A percentile compares a stretch with the other conserved stretches of the same genome.
phyloP scores from a whole-genome alignment of 805 yeast genomes.

The Metschnikowia borealis region DNA sequence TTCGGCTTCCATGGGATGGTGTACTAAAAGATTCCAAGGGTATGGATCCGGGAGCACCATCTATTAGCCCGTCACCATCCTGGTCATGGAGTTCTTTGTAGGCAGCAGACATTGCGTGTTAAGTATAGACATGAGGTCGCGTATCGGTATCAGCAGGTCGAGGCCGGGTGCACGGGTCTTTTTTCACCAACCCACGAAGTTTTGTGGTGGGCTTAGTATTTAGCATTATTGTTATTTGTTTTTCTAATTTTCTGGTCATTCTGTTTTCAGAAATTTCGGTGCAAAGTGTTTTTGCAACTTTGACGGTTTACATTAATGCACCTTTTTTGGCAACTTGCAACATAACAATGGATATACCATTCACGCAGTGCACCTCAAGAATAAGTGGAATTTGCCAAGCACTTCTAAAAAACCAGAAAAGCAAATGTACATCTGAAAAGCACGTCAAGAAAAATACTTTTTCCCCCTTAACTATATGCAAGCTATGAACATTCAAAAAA shows the following conservation, averaged over 20 bases:
- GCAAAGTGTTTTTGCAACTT: background rate
- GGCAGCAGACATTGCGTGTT: conserved; percentile 1
- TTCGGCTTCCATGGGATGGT: background rate
- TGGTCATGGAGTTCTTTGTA: conserved; percentile 1
- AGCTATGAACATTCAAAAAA: background rate
- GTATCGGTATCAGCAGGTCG: background rate
- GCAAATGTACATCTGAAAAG: background rate
- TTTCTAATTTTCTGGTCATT: background rate
- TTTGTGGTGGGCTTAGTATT: background rate
- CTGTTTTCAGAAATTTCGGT: background rate
- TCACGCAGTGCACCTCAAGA: background rate
- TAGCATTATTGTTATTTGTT: too few species aligned
- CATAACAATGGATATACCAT: background rate
- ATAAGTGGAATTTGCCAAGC: background rate
- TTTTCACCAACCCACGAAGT: too few species aligned
- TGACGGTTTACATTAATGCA: background rate
- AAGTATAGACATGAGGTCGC: background rate
- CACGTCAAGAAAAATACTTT: too few species aligned
- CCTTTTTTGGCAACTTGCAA: background rate
- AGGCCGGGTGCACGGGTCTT: conserved; percentile 2
- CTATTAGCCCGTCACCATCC: background rate
- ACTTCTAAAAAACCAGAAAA: background rate
- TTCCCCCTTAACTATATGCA: too few species aligned
- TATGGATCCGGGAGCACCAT: background rate
- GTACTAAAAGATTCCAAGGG: background rate